Conservation (phyloP, 805 yeast genomes). For the Ascoidea asiatica region DNA sequence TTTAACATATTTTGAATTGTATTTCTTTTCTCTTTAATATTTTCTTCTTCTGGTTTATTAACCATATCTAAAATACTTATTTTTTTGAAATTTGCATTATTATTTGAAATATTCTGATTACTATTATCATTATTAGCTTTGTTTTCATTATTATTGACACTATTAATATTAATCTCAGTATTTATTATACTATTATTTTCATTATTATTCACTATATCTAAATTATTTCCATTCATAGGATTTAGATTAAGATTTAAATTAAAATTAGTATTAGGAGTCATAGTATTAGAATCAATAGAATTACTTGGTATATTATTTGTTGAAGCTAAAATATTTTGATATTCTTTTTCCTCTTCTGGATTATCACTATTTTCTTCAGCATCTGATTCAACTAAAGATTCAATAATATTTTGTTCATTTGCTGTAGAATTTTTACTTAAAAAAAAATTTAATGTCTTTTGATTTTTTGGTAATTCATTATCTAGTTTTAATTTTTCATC, state of each 20-base stretch:
- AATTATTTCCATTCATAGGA: slow-evolving; percentile 3
- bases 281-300: too few relatives aligned
- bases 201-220: neutral
- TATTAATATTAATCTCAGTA: too few relatives aligned
- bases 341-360: slow-evolving; percentile 13
- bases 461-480: slow-evolving; percentile 24
- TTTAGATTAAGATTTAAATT: neutral
- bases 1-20: slow-evolving; percentile 1
- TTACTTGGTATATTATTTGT: too few relatives aligned
- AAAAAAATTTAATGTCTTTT: slow-evolving; percentile 21
- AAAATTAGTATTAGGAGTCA: slow-evolving; percentile 3
- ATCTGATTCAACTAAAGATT: slow-evolving; percentile 3
- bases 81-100: slow-evolving; percentile 1
- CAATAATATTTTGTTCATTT: slow-evolving; percentile 2
- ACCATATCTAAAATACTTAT: neutral
- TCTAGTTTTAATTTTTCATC: neutral
- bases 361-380: slow-evolving; percentile 8
- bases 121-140: neutral
- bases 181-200: neutral
- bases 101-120: neutral
- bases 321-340: slow-evolving; percentile 11
- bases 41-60: neutral
- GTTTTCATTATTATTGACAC: neutral
- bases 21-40: slow-evolving; percentile 2
- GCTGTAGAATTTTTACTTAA: neutral